Percentiles rank a stretch among this genome's conserved stretches.
Conservation (phyloP, 2,329 filamentous ascomycete genomes). For the Thielaviopsis euricoi region DNA sequence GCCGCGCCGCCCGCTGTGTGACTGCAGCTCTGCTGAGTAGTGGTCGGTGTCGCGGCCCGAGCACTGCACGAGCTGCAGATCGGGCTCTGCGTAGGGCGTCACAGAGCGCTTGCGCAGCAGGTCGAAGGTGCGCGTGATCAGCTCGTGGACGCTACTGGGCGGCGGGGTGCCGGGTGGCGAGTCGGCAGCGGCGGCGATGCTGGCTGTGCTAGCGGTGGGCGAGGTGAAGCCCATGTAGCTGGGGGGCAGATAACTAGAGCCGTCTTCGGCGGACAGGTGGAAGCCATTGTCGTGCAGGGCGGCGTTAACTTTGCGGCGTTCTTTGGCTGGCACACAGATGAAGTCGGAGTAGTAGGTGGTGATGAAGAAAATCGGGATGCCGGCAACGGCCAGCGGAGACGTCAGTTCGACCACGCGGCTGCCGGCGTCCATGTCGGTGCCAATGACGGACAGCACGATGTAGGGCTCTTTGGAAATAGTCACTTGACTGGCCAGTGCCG, state of each 20-base stretch:
- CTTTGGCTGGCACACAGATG: slow-evolving; percentile 70
- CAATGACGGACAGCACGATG: slow-evolving; percentile 76
- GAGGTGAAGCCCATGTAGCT: slow-evolving; percentile 11
- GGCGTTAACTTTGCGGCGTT: slow-evolving; percentile 56
- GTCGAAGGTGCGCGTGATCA: slow-evolving; percentile 69
- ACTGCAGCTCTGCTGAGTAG: slow-evolving; percentile 16
- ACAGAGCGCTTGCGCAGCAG: slow-evolving; percentile 68
- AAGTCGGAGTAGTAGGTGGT: slow-evolving; percentile 97
- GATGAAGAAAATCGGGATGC: slow-evolving; percentile 96
- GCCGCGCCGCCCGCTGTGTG: slow-evolving; percentile 6
- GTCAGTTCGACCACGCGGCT: slow-evolving; percentile 85
- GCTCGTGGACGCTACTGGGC: slow-evolving; percentile 59
- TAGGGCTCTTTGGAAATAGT: slow-evolving; percentile 72
- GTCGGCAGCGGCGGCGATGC: slow-evolving; percentile 18
- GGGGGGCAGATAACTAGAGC: slow-evolving; percentile 21
- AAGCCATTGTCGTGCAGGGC: slow-evolving; percentile 69
- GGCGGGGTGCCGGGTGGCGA: slow-evolving; percentile 52
- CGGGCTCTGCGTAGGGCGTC: slow-evolving; percentile 50
- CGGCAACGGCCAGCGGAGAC: slow-evolving; percentile 74
- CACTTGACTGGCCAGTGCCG: slow-evolving; percentile 34
- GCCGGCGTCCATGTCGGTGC: slow-evolving; percentile 77
- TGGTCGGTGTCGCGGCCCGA: slow-evolving; percentile 42
- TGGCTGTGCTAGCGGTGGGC: slow-evolving; percentile 18
- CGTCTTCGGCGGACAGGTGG: slow-evolving; percentile 53
- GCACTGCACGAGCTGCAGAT: slow-evolving; percentile 63